These are phyloP conservation scores for Begonia peltatifolia DNA, from an alignment of 306 rosid species.

Conservation along the genomic window DNA sequence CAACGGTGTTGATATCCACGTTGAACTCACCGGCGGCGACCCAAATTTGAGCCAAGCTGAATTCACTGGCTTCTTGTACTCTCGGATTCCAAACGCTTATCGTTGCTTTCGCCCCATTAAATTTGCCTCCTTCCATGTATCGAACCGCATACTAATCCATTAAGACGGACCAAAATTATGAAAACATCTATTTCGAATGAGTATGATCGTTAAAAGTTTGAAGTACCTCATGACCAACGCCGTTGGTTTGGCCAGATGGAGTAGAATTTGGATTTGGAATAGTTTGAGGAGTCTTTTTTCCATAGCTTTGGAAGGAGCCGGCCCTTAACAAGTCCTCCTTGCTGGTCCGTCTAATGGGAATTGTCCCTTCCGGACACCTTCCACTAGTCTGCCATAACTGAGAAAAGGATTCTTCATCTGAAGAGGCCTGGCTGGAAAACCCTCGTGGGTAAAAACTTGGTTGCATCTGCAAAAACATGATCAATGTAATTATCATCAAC, in stretches of 20 bases:
- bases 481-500: background rate
- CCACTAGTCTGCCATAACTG: constrained; percentile 84
- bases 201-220: background rate
- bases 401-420: constrained; percentile 24
- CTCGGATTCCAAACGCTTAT: constrained; percentile 93
- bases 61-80: constrained; percentile 77
- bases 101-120: constrained; percentile 88
- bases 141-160: constrained; percentile 66
- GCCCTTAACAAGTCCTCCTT: constrained; percentile 71
- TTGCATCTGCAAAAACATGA: constrained; percentile 28
- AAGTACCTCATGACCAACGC: constrained; percentile 88
- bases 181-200: too few relatives aligned
- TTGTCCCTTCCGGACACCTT: constrained; percentile 67
- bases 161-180: too few relatives aligned
- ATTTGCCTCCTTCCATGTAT: constrained; percentile 82
- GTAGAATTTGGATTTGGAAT: constrained; percentile 68
- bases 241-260: constrained; percentile 60
- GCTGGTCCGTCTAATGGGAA: constrained; percentile 77
- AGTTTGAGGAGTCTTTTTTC: constrained; percentile 71
- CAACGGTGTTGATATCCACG: constrained; percentile 94
- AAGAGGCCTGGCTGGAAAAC: constrained; percentile 45
- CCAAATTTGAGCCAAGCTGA: constrained; percentile 98
- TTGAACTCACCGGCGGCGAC: constrained; percentile 86
- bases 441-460: constrained; percentile 83
- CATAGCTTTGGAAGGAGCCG: constrained; percentile 67